These are phyloP conservation scores for Sisymbrium irio DNA, from an alignment of 345 rosid species.

Conservation along the genomic window DNA sequence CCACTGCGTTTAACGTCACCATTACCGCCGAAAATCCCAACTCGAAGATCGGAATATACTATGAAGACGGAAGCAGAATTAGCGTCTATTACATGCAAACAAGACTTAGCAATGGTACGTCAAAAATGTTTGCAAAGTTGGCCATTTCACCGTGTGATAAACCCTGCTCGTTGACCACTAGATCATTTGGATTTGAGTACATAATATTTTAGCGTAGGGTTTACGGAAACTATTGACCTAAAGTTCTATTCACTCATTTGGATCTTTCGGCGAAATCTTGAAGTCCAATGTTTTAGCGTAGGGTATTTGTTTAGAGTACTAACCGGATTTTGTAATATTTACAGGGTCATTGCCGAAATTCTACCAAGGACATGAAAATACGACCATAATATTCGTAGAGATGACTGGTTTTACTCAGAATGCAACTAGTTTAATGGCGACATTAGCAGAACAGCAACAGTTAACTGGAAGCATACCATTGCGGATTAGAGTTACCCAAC, in stretches of 20 bases:
- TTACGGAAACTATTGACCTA: not conserved
- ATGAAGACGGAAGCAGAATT: conserved; percentile 76
- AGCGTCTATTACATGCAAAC: conserved; percentile 53
- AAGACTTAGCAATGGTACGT: conserved; percentile 45
- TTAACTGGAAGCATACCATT: conserved; percentile 58
- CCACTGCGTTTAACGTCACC: conserved; percentile 55
- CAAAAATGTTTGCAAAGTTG: not conserved
- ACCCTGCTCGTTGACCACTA: not conserved
- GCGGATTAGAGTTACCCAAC: conserved; percentile 63
- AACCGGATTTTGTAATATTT: not conserved
- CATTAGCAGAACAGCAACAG: conserved; percentile 44
- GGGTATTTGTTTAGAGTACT: not conserved
- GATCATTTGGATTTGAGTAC: not conserved
- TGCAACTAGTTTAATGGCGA: conserved; percentile 40
- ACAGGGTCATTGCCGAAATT: conserved; percentile 75
- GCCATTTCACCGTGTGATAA: not conserved
- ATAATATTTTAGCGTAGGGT: not conserved
- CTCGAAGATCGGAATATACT: conserved; percentile 72
- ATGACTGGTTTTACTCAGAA: conserved; percentile 56
- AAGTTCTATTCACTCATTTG: not conserved
- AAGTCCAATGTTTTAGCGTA: not conserved
- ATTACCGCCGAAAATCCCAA: conserved; percentile 74
- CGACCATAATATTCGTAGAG: conserved; percentile 56
- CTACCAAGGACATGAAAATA: conserved; percentile 88
- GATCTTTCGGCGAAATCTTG: not conserved